phyloP scores from a whole-genome alignment of 179 eudicot genomes.

The Drosera spatulata region DNA sequence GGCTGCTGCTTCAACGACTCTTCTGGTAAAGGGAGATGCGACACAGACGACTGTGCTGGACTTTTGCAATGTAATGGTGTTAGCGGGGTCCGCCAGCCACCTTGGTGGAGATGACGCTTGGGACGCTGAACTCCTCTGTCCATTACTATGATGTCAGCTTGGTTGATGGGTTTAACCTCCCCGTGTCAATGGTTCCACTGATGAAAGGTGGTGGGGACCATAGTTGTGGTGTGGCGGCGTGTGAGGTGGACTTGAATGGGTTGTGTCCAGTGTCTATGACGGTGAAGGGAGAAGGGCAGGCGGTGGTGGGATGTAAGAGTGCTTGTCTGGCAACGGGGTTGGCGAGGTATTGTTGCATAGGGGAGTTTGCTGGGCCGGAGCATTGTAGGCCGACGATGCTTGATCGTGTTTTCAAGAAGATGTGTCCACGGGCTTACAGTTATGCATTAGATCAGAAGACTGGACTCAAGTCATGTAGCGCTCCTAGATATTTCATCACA shows the following conservation, averaged over 20 bases:
- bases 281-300: constrained; percentile 26
- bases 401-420: constrained; percentile 55
- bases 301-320: constrained; percentile 81
- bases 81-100: constrained; percentile 85
- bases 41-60: constrained; percentile 74
- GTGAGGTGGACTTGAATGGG: constrained; percentile 62
- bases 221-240: constrained; percentile 69
- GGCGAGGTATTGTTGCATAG: constrained; percentile 75
- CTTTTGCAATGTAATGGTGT: constrained; percentile 52
- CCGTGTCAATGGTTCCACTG: constrained; percentile 64
- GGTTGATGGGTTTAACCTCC: constrained; percentile 85
- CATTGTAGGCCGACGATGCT: constrained; percentile 57
- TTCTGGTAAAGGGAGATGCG: constrained; percentile 39
- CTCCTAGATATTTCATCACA: constrained; percentile 66
- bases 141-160: constrained; percentile 92
- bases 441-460: constrained; percentile 80
- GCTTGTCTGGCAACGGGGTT: constrained; percentile 69
- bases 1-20: constrained; percentile 41
- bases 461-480: constrained; percentile 76
- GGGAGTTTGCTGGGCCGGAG: constrained; percentile 37
- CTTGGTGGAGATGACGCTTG: constrained; percentile 84
- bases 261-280: constrained; percentile 67
- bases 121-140: constrained; percentile 44
- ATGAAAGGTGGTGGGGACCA: constrained; percentile 26
- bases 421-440: constrained; percentile 84